Evolutionary conservation across 2,329 filamentous ascomycete genomes (phyloP), one percentile per base, ranked within the genome.

Genomic region (Ophiosphaerella narmari): DNA sequence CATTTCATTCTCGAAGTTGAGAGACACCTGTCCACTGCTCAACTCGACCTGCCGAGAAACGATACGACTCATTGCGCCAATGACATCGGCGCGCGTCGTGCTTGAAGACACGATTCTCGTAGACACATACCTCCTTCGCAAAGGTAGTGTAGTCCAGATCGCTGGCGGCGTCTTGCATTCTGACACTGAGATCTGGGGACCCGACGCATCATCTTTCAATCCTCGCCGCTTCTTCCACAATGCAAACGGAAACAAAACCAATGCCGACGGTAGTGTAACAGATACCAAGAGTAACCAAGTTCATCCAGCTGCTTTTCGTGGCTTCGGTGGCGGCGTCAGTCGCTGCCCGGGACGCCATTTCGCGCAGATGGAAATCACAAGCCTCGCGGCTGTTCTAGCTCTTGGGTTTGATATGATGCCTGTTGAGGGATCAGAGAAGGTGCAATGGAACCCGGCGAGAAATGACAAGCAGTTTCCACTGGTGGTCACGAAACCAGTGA

Each of bases 11-110:
- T 60, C 62, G 1, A 59, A 57, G 2, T 68, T 81, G 8, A 71
- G 74, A 29, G 60, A 72, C 1, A 49, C 65, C 5, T 76, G 75
- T 39, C 77, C 78, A 0, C 61, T 80, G 5, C 63, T 82, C 6
- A 64, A 77, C 12, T 75, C 76, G 38, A 72, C 72, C 18, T 80
- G 76, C 55, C 73, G 75, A 21, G 80, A 82, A 57, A 72, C 72
- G 0, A 63, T 81, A 46, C 76, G 80, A 7, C 47, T 80, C 2
- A 63, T 59, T 11, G 75, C 75, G 26, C 70, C 73, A 4, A 65
- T 72, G 5, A 62, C 73, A 12, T 73, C 73, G 11, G 74, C 70
- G 31, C 74, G 80, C 8, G 63, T 68, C 8, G 73, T 80, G n/a
- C 55, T 70, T 12, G 54, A 70, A 33, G 78, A 81, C 39, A 77